These are phyloP conservation scores for Ceratocystis papillata DNA, from an alignment of 2,329 filamentous ascomycete genomes.

Conservation along the genomic window DNA sequence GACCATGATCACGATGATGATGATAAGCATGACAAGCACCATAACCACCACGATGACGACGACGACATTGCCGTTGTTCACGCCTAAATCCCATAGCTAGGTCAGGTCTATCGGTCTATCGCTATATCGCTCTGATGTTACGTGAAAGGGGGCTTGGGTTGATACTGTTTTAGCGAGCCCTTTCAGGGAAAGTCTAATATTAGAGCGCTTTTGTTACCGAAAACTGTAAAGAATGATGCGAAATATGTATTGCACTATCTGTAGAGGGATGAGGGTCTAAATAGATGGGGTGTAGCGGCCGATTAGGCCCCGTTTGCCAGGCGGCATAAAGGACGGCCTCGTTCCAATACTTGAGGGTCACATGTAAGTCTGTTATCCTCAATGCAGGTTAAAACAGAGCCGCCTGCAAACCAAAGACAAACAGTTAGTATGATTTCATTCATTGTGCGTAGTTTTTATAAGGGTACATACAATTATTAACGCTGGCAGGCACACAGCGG, in stretches of 20 bases:
- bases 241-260: background rate
- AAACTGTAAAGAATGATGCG: background rate
- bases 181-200: constrained; percentile 3
- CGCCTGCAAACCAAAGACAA: constrained; percentile 25
- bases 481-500: constrained; percentile 31
- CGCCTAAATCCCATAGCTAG: background rate
- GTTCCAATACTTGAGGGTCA: constrained; percentile 28
- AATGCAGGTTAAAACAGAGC: constrained; percentile 28
- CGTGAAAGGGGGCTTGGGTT: background rate
- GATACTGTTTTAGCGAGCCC: background rate
- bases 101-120: background rate
- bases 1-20: background rate
- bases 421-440: constrained; percentile 3
- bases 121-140: background rate
- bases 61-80: background rate
- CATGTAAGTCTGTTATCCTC: constrained; percentile 29
- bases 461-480: constrained; percentile 31
- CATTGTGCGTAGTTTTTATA: no score
- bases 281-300: background rate
- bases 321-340: constrained; percentile 30
- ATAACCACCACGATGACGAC: background rate
- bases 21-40: background rate
- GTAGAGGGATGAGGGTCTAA: background rate
- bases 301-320: constrained; percentile 21
- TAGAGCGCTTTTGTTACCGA: constrained; percentile 12